phyloP scores from a whole-genome alignment of 805 yeast species.

The Wickerhamiella hasegawae region DNA sequence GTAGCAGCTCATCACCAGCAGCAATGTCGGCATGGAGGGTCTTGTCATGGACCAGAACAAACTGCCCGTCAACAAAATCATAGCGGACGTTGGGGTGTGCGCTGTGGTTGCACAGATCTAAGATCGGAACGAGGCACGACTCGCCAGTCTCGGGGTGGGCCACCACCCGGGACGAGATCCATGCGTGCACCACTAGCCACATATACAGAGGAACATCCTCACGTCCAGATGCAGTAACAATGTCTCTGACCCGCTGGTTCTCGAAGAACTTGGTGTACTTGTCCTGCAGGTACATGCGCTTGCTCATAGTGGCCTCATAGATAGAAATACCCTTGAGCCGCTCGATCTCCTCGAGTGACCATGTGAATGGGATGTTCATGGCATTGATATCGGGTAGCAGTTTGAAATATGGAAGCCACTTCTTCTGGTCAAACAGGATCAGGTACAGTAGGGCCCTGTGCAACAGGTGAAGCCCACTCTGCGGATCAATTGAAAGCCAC shows the following conservation, averaged over 20 bases:
- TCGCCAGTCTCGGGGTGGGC: conserved; percentile 15
- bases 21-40: not conserved
- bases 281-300: conserved; percentile 11
- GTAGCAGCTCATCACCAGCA: conserved; percentile 18
- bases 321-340: conserved; percentile 15
- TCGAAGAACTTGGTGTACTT: conserved; percentile 12
- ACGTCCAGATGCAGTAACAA: not conserved
- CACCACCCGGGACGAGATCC: conserved; percentile 23
- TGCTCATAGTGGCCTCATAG: conserved; percentile 15
- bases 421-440: conserved; percentile 4
- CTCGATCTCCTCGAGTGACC: conserved; percentile 16
- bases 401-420: conserved; percentile 14
- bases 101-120: conserved; percentile 38
- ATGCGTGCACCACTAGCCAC: conserved; percentile 21
- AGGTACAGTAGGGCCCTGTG: conserved; percentile 12
- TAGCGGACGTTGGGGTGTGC: conserved; percentile 22
- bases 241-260: conserved; percentile 4
- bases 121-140: conserved; percentile 39
- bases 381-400: conserved; percentile 16
- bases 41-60: not conserved
- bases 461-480: conserved; percentile 5
- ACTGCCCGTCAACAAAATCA: conserved; percentile 17
- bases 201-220: conserved; percentile 12
- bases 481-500: conserved; percentile 8
- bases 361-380: conserved; percentile 19